phyloP scores from a whole-genome alignment of 306 rosid species.

The Mucuna pruriens region DNA sequence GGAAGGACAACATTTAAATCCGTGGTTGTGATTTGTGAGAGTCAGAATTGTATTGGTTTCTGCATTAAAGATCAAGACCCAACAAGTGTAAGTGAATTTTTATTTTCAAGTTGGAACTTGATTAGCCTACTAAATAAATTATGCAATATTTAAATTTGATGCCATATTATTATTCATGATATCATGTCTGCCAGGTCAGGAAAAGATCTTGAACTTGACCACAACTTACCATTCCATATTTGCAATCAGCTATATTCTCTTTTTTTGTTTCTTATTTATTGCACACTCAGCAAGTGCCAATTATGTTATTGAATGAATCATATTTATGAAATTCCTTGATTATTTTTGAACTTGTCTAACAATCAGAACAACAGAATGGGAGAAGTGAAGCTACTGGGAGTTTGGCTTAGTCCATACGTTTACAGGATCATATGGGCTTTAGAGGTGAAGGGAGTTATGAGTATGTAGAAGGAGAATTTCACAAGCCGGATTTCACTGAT shows the following conservation, averaged over 20 bases:
- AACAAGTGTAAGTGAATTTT: not conserved
- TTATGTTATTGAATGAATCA: not conserved
- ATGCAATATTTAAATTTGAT: not conserved
- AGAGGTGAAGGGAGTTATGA: conserved; percentile 9
- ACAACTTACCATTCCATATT: not conserved
- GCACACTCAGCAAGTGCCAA: not conserved
- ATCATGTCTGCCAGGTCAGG: too few relatives aligned
- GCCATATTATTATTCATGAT: not conserved
- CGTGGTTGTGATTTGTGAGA: too few relatives aligned
- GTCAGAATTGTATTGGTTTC: too few relatives aligned
- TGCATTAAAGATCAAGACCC: not conserved
- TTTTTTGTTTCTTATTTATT: not conserved
- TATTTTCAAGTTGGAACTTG: not conserved
- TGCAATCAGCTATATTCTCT: not conserved
- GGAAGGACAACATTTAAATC: too few relatives aligned
- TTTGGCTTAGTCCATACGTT: conserved; percentile 12
- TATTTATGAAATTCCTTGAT: not conserved
- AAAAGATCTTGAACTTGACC: not conserved
- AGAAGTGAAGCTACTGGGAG: conserved; percentile 29
- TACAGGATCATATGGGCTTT: conserved; percentile 26
- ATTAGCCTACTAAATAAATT: not conserved
- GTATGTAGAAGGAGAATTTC: not conserved
- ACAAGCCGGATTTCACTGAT: conserved; percentile 5
- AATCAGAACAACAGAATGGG: not conserved
- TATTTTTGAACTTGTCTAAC: not conserved